Percentiles rank a stretch among this genome's conserved stretches.
phyloP scores from a whole-genome alignment of 2,329 filamentous ascomycete genomes.

The Neonectria hederae region DNA sequence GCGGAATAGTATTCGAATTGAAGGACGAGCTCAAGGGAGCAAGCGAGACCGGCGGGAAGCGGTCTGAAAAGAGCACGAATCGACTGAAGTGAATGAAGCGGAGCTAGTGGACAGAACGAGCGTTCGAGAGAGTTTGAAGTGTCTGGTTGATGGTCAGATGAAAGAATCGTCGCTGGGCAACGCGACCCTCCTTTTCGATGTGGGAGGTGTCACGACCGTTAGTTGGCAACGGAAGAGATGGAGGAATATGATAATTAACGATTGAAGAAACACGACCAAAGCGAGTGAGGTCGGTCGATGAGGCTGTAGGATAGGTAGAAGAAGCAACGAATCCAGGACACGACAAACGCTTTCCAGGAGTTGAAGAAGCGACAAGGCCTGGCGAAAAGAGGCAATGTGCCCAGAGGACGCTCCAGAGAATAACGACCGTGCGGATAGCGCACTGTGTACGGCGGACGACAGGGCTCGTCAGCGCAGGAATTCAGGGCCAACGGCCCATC shows the following conservation, averaged over 20 bases:
- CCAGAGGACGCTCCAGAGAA: constrained; percentile 23
- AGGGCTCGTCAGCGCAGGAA: constrained; percentile 3
- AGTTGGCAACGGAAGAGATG: constrained; percentile 24
- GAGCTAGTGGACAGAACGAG: constrained; percentile 30
- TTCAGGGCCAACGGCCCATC: constrained; percentile 40
- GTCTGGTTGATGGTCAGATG: constrained; percentile 27
- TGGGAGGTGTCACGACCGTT: constrained; percentile 29
- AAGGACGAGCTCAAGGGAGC: constrained; percentile 20
- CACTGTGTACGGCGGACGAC: constrained; percentile 36
- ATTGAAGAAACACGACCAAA: constrained; percentile 59
- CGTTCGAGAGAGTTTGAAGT: constrained; percentile 24
- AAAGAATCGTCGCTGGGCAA: constrained; percentile 43
- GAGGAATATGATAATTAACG: constrained; percentile 45
- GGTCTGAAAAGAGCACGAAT: constrained; percentile 18
- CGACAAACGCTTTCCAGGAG: constrained; percentile 37
- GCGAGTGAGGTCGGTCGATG: constrained; percentile 64
- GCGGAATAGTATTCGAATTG: constrained; percentile 21
- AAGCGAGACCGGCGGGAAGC: constrained; percentile 13
- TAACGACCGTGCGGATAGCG: constrained; percentile 8
- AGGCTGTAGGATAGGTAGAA: constrained; percentile 35
- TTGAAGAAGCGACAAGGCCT: constrained; percentile 42
- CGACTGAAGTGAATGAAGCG: constrained; percentile 24
- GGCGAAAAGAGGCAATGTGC: constrained; percentile 36
- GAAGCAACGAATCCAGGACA: constrained; percentile 31
- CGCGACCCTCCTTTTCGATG: constrained; percentile 43